Percentiles rank a stretch among this genome's conserved stretches.
Evolutionary conservation across 495 filamentous ascomycete species (phyloP).

Genomic region (Articulospora tetracladia): DNA sequence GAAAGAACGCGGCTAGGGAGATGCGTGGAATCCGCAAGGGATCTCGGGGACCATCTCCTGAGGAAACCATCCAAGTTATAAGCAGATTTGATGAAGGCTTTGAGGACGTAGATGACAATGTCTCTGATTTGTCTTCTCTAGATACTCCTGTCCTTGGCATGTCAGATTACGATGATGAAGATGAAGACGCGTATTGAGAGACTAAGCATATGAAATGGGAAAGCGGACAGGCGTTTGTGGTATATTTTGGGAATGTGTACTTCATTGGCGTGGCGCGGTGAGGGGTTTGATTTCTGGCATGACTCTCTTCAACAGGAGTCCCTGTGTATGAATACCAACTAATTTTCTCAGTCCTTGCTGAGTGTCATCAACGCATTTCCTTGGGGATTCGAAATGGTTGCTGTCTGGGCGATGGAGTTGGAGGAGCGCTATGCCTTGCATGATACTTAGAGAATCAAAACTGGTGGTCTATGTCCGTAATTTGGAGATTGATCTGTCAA

Average conservation of each 20-base stretch:
- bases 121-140: background rate
- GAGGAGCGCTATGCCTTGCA: background rate
- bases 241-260: background rate
- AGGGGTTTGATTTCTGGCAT: background rate
- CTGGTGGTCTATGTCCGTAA: too few species aligned
- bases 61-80: background rate
- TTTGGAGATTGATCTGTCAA: background rate
- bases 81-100: background rate
- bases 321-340: conserved; percentile 21
- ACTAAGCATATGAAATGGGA: background rate
- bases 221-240: background rate
- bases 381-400: background rate
- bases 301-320: conserved; percentile 21
- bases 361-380: background rate
- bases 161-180: background rate
- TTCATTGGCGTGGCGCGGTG: background rate
- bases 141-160: background rate
- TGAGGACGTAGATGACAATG: background rate
- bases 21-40: background rate
- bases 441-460: background rate
- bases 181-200: background rate
- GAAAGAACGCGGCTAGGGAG: background rate
- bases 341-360: background rate
- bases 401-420: background rate
- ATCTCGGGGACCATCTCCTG: background rate